These are phyloP conservation scores for Alternaria infectoria DNA, from an alignment of 2,329 filamentous ascomycete genomes.

Conservation along the genomic window DNA sequence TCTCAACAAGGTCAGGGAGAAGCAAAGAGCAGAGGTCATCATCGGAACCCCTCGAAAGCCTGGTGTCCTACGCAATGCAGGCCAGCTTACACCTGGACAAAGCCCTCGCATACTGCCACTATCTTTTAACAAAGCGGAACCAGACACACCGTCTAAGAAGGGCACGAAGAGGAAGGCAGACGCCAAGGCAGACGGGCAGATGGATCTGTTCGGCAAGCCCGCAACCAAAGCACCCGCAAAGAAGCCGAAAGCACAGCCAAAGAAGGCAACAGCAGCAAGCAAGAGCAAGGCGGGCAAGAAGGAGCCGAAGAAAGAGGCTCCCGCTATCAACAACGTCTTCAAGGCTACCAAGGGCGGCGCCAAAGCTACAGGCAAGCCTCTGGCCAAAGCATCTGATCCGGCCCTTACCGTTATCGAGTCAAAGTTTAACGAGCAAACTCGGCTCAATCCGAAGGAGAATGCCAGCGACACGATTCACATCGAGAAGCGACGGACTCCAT, in stretches of 20 bases:
- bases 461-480: slow-evolving; percentile 17
- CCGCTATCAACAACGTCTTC: slow-evolving; percentile 37
- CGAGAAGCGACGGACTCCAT: slow-evolving; percentile 17
- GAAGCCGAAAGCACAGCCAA: slow-evolving; percentile 32
- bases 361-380: slow-evolving; percentile 19
- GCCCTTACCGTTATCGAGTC: slow-evolving; percentile 10
- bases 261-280: slow-evolving; percentile 31
- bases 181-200: slow-evolving; percentile 32
- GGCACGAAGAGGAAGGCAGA: slow-evolving; percentile 41
- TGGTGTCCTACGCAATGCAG: slow-evolving; percentile 35
- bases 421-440: slow-evolving; percentile 10
- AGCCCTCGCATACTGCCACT: slow-evolving; percentile 43
- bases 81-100: slow-evolving; percentile 45
- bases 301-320: slow-evolving; percentile 28
- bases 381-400: slow-evolving; percentile 11
- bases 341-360: slow-evolving; percentile 35
- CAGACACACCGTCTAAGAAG: slow-evolving; percentile 41
- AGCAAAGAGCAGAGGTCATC: slow-evolving; percentile 41
- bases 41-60: slow-evolving; percentile 42
- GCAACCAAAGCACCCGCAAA: slow-evolving; percentile 32
- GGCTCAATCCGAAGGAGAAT: slow-evolving; percentile 20
- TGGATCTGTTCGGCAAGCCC: slow-evolving; percentile 28
- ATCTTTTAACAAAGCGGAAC: slow-evolving; percentile 29
- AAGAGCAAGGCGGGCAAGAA: slow-evolving; percentile 37
- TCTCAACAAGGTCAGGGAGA: slow-evolving; percentile 37